Evolutionary conservation across 805 yeast genomes (phyloP), one percentile per base, ranked within the genome.

Genomic region (Ogataea paraovalis): DNA sequence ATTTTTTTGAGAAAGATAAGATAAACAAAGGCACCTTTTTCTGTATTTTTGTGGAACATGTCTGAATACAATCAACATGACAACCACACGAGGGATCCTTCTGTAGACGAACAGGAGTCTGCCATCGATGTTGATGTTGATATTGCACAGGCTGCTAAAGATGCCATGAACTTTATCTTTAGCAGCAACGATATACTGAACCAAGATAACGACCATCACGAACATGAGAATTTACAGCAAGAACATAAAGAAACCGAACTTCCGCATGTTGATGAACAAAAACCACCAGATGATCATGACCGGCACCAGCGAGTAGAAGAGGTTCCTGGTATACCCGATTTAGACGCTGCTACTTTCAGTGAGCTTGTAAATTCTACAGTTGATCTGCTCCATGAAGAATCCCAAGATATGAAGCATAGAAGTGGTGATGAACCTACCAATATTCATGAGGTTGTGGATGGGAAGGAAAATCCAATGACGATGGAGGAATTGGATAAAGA

Each of bases 1-100:
- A 52, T 50, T 48, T 50, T 42, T n/a, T n/a, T n/a, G 10, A 28
- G 43, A 48, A 14, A 23, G 41, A 51, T 52, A 43, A 54, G 58
- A 50, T 51, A 54, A 51, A 45, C 21, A 20, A 3, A 16, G 5
- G 9, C 21, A 4, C 16, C 16, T 30, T 19, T 12, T 14, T 19
- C 4, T 41, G 18, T 19, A 19, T 34, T 30, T 30, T 12, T 13
- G 7, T 41, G 18, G 12, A 25, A 33, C 16, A 41, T 41, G 44
- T 41, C 44, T 9, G 30, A 22, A 4, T 10, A 21, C 16, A 21
- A 37, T 13, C 41, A 30, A n/a, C 36, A 7, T 23, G 41, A 21
- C 22, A 23, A 14, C 9, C 30, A 39, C 12, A 6, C 27, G n/a
- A 23, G n/a, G 16, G 30, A 23, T 6, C 10, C 19, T 16, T 10